Conservation (phyloP, 139 green algal genomes). For the Eudorina sp. region DNA sequence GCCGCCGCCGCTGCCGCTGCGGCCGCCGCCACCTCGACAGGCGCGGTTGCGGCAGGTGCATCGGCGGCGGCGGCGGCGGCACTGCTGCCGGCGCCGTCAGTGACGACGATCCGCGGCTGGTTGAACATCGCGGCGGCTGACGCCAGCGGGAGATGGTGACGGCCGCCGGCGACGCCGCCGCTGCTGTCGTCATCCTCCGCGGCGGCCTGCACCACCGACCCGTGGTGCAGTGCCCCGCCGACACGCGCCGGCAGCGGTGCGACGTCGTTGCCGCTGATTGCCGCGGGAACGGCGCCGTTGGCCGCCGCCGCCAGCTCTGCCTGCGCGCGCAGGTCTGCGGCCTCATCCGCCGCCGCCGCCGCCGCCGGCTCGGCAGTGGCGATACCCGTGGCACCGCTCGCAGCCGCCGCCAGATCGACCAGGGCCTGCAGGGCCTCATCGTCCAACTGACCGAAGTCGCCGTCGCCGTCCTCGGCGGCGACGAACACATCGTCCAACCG, state of each 20-base stretch:
- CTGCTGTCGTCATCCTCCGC: not conserved
- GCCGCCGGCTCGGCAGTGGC: not conserved
- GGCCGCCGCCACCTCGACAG: not conserved
- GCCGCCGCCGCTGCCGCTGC: not conserved
- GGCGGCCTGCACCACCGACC: too few relatives aligned
- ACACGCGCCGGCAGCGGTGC: too few relatives aligned
- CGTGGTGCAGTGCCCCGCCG: too few relatives aligned
- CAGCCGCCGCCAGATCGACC: slow-evolving; percentile 9
- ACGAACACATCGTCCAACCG: not conserved
- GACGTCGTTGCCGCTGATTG: not conserved
- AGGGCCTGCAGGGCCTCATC: not conserved
- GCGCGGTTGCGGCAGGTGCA: too few relatives aligned
- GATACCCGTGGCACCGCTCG: not conserved
- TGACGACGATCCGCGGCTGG: not conserved
- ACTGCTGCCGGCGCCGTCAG: not conserved
- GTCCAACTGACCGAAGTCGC: not conserved
- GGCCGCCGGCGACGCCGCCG: not conserved
- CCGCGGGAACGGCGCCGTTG: not conserved
- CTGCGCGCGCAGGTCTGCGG: not conserved
- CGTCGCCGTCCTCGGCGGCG: not conserved
- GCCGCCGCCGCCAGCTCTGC: not conserved
- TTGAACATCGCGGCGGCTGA: slow-evolving; percentile 20
- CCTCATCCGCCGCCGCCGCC: not conserved
- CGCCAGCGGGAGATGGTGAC: slow-evolving; percentile 12
- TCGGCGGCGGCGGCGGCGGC: too few relatives aligned